Conservation (phyloP, 129 eudicot genomes). For the Tagetes erecta region DNA sequence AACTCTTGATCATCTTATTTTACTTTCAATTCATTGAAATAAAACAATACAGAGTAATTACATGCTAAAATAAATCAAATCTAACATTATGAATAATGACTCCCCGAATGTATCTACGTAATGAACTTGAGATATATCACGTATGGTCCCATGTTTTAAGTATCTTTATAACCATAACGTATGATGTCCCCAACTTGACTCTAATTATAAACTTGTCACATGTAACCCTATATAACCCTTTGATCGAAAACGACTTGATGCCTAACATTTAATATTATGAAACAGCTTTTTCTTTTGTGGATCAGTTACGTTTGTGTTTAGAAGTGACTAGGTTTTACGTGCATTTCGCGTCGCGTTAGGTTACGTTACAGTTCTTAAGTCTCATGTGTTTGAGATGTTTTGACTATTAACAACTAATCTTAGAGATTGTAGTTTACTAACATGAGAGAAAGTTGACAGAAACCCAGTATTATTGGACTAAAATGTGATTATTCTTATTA, state of each 20-base stretch:
- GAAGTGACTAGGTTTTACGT: neutral
- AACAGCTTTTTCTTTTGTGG: neutral
- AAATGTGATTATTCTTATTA: too few relatives aligned
- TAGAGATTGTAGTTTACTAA: too few relatives aligned
- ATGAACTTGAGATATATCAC: neutral
- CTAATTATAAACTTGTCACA: neutral
- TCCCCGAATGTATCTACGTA: neutral
- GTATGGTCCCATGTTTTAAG: neutral
- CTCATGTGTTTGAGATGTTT: too few relatives aligned
- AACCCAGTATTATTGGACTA: too few relatives aligned
- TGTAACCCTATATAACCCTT: neutral
- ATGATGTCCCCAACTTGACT: neutral
- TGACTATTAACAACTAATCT: too few relatives aligned
- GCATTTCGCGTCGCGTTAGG: too few relatives aligned
- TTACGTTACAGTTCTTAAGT: too few relatives aligned
- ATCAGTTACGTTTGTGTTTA: neutral
- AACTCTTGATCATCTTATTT: neutral
- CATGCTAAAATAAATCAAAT: neutral
- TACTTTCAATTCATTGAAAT: neutral
- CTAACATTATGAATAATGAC: neutral
- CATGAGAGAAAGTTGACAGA: too few relatives aligned
- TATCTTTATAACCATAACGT: neutral
- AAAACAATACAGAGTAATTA: too few relatives aligned
- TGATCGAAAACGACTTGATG: neutral
- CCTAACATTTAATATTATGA: neutral